phyloP scores from a whole-genome alignment of 2,329 filamentous ascomycete genomes.

The Xylariaceae sp. region DNA sequence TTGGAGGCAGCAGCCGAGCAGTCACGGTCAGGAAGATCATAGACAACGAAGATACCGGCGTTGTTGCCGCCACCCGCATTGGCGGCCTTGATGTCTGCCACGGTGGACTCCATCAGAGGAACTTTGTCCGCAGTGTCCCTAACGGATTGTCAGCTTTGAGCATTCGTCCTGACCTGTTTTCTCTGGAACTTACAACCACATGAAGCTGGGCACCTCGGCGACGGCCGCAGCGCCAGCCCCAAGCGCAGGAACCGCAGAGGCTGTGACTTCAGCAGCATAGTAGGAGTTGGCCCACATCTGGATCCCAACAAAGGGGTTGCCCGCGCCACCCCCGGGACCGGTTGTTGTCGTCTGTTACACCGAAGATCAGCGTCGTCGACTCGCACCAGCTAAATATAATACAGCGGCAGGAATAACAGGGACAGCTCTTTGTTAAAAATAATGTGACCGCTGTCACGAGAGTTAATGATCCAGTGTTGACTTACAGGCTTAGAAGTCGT shows the following conservation, averaged over 20 bases:
- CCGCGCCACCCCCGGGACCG: slow-evolving; percentile 31
- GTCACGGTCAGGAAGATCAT: slow-evolving; percentile 56
- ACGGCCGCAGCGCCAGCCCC: slow-evolving; percentile 50
- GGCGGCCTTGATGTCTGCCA: slow-evolving; percentile 41
- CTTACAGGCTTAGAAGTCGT: slow-evolving; percentile 20
- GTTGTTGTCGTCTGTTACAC: slow-evolving; percentile 21
- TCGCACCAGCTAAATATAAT: background rate
- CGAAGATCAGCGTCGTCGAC: background rate
- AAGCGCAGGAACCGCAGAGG: slow-evolving; percentile 58
- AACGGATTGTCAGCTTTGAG: slow-evolving; percentile 1
- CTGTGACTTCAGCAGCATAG: slow-evolving; percentile 53
- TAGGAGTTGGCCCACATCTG: slow-evolving; percentile 51
- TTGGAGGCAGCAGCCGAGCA: slow-evolving; percentile 55
- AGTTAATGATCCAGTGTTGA: slow-evolving; percentile 10
- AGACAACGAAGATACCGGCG: slow-evolving; percentile 51
- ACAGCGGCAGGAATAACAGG: background rate
- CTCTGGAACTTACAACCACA: slow-evolving; percentile 43
- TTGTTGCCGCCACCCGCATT: slow-evolving; percentile 40
- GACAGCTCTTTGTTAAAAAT: background rate
- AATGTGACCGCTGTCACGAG: background rate
- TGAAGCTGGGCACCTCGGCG: slow-evolving; percentile 50
- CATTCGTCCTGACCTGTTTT: background rate
- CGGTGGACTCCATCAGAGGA: slow-evolving; percentile 42
- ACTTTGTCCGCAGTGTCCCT: slow-evolving; percentile 50
- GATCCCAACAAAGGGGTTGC: slow-evolving; percentile 51